Base-by-base conservation (phyloP, 345 rosid species). In the Camelina hispida region DNA sequence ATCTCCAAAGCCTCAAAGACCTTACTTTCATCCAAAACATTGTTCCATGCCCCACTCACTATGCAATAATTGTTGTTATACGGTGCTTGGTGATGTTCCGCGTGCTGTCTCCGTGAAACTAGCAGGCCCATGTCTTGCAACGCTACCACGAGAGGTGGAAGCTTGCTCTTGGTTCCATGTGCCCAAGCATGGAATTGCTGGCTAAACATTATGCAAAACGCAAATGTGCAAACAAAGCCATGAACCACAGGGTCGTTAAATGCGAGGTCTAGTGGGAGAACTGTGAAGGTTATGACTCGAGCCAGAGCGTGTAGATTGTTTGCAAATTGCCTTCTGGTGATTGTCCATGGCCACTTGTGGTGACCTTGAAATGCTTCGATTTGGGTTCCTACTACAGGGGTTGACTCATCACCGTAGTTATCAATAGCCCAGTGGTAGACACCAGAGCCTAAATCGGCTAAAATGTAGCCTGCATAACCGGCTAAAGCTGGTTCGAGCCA, bases 171-270 rank as follows among this genome's bases (percentile, higher is more conserved):
- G 16, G 93, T 91, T 70, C 95, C 80, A 25, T 91, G 97, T 58
- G 97, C 96, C 98, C 97, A 94, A n/a, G 93, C 87, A 79, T 94
- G 98, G 38, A 89, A 89, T 66, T 88, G 96, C 76, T 90, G 98
- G 89, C 98, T 90, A 35, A 91, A 86, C 96, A 89, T 87, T 46
- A 91, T 85, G 84, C 91, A 91, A 16, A 91, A 89, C 0, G 96
- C 73, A 78, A 75, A 86, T 3, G 80, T 12, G 62, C 84, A 66
- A n/a, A 81, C 92, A 63, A 94, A 90, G 4, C 87, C 84, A 46
- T 82, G 90, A 14, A 82, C 9, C 9, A 64, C 77, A 9, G 93
- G 83, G 77, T 86, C 87, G 22, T 76, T 53, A 60, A 87, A 75
- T 0, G 82, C 58, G 48, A 91, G 62, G 74, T 86, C 87, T 18